phyloP scores from a whole-genome alignment of 352 stramenopile species.

The Phytophthora hibernalis region DNA sequence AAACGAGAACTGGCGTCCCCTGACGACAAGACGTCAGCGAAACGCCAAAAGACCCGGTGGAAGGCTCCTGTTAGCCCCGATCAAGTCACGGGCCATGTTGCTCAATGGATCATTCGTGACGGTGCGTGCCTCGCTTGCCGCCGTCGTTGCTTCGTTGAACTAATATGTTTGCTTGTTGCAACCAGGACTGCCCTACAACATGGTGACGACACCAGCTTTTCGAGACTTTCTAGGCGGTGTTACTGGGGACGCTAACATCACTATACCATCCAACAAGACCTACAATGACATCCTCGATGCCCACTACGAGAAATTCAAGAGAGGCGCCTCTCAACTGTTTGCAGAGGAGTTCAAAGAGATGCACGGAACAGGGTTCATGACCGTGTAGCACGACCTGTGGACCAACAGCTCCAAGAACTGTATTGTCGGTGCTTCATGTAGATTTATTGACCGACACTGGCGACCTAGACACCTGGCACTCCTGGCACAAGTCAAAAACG shows the following conservation, averaged over 20 bases:
- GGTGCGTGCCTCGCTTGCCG: background rate
- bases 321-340: background rate
- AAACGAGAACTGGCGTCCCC: no score
- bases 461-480: background rate
- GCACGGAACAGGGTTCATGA: conserved; percentile 5
- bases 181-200: no score
- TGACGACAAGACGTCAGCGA: no score
- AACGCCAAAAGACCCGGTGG: conserved; percentile 1
- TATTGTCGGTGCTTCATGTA: conserved; percentile 8
- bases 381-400: conserved; percentile 9
- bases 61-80: background rate
- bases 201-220: no score
- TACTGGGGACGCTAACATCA: background rate
- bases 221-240: no score
- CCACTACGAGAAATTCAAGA: background rate
- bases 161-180: no score
- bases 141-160: background rate
- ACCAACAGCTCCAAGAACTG: conserved; percentile 8
- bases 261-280: conserved; percentile 5
- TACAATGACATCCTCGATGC: conserved; percentile 14
- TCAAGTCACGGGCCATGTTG: conserved; percentile 7
- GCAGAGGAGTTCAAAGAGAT: conserved; percentile 1
- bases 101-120: conserved; percentile 10
- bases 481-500: background rate
- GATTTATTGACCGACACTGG: conserved; percentile 1